phyloP scores from a whole-genome alignment of 345 rosid species.

The Gossypium thurberi region DNA sequence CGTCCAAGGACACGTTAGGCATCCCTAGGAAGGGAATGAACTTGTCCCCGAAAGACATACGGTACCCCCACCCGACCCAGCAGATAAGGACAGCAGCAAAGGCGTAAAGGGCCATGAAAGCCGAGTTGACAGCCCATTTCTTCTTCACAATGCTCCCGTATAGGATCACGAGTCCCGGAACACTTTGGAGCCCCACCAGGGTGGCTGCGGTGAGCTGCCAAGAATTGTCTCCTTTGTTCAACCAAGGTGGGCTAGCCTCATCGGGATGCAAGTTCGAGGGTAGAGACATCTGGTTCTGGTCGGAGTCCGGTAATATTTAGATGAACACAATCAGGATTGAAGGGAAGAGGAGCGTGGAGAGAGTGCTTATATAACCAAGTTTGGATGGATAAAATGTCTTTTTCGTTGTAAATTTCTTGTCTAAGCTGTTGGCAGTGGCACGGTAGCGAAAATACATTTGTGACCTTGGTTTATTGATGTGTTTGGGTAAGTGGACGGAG shows the following conservation, averaged over 20 bases:
- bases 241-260: constrained; percentile 36
- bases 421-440: background rate
- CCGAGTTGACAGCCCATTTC: constrained; percentile 74
- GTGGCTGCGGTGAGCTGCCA: constrained; percentile 68
- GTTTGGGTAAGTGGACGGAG: background rate
- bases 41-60: constrained; percentile 37
- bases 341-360: background rate
- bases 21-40: constrained; percentile 32
- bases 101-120: constrained; percentile 66
- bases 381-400: constrained; percentile 4
- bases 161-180: constrained; percentile 57
- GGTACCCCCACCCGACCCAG: constrained; percentile 65
- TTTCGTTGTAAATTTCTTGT: constrained; percentile 6
- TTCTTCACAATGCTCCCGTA: constrained; percentile 64
- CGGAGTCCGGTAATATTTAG: background rate
- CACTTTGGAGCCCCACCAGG: constrained; percentile 56
- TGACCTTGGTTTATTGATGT: background rate
- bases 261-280: constrained; percentile 33
- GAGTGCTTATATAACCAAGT: background rate
- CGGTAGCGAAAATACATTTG: background rate
- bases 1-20: constrained; percentile 36
- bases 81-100: constrained; percentile 54
- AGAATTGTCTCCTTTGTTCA: constrained; percentile 63
- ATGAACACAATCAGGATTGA: background rate
- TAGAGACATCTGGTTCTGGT: constrained; percentile 6